Evolutionary conservation across 192 early-diverging fungal genomes (phyloP), one percentile per base, ranked within the genome.

Genomic region (Radiomyces spectabilis): DNA sequence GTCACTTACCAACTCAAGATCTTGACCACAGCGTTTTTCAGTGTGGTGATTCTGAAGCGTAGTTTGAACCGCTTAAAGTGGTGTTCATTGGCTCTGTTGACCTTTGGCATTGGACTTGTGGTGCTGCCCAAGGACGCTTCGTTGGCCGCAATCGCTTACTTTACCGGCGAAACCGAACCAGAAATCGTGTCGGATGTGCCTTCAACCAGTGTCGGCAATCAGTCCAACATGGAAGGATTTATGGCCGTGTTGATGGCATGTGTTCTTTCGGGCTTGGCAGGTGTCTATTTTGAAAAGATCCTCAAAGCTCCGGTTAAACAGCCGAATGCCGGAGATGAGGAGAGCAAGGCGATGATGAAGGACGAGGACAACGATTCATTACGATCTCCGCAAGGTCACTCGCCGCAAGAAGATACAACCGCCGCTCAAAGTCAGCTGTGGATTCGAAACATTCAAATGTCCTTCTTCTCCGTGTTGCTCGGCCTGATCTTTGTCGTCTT

Each of bases 201-300:
- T 51, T 32, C 24, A 32, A 48, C 1, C 5, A 25, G 4, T 1
- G 27, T 57, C 12, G 57, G 61, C 10, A 64, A 70, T 29, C 61
- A 63, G 29, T 52, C 62, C n/a, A 60, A 64, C 21, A 1, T 65
- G 0, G 48, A 57, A 12, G 71, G 72, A 24, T 59, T 93, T 19
- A 29, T 88, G 25, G 75, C 89, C 1, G 93, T 98, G 0, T 50
- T 80, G 26, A 63, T 84, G 4, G 94, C 96, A 1, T 95, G 96
- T 67, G 51, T 94, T 16, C 60, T 97, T 15, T 96, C 93, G 13
- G 96, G 96, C 18, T 68, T 97, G 19, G 94, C 96, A 3, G 96
- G 96, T 38, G 96, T 98, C 4, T 98, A 94, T 68, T 98, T 98
- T 80, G 96, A 98, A 76, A 95, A 94, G 73, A 91, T 99, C 30